Evolutionary conservation across 768 basidiomycete genomes (phyloP), one percentile per base, ranked within the genome.

Genomic region (Thelephora aurantiotincta): DNA sequence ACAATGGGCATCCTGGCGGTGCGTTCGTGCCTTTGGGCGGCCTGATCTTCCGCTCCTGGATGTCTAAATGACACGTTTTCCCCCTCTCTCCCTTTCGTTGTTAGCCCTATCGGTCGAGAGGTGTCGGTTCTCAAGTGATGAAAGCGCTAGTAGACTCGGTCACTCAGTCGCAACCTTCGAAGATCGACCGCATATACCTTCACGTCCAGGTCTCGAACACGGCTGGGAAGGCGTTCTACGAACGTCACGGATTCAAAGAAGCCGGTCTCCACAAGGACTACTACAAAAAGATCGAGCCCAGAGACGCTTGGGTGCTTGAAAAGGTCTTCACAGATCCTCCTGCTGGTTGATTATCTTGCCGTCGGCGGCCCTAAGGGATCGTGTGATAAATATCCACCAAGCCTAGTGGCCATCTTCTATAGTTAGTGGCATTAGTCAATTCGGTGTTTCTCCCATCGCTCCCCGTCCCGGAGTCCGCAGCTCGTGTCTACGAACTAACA

Each of bases 1-100:
- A 93, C 91, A 44, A 82, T 93, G 80, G 91, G 89, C 38, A 67
- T 93, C 52, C 77, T 93, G 48, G 88, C 87, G 48, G 88, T 91
- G 67, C 65, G 78, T 66, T 47, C 43, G 42, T 43, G 16, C 51
- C 46, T 46, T 43, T 30, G 9, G 9, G 26, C 26, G 26, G 26
- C 13, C 23, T 13, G 30, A 20, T n/a, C 38, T 14, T 14, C 16
- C 12, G 38, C 22, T 9, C 22, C 38, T 14, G 16, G 4, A 22
- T 36, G 11, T 5, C 33, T n/a, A 35, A 11, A 18, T 45, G 16
- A 18, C 46, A 23, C 11, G 18, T 48, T 44, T 48, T 14, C 19
- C 16, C 26, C n/a, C 22, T 33, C 30, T 9, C 9, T 16, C 6
- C 34, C 16, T 37, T 16, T 26, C 19, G 36, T 22, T 23, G 30